Evolutionary conservation across 106 monocot species (phyloP), one percentile per base, ranked within the genome.

Genomic region (Platanthera guangdongensis): DNA sequence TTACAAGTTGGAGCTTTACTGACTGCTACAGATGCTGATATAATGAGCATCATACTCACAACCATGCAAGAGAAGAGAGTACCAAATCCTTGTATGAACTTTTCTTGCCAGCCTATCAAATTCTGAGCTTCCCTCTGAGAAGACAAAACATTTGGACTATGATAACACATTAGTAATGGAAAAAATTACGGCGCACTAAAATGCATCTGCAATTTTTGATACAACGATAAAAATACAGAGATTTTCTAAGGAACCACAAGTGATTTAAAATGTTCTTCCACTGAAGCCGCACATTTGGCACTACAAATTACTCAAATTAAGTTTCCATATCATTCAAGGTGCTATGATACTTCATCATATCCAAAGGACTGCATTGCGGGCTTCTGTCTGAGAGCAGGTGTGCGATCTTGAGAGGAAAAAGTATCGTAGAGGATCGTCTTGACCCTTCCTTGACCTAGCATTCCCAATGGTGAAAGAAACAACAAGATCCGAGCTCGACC

Each of bases 1-100:
- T 83, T 88, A 99, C 97, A 91, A 32, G 97, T 78, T 22, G 91
- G 87, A 63, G 84, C 30, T 52, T 75, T 85, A 75, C 73, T 84
- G 80, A 88, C 57, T 45, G 77, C 67, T n/a, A 85, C 50, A 59
- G 87, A 92, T 15, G 89, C 45, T 16, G 91, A 84, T 79, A 91
- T 77, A 7, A 89, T 63, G 52, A 99, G 78, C 78, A 99, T 78
- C 74, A 91, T 72, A 16, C 86, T 85, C 39, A 86, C 52, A 7
- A 87, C 81, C 69, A 92, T 8, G 1, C 74, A 89, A 53, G 79
- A 18, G 8, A 86, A 69, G 51, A 77, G 12, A 75, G 78, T 18
- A 11, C 76, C 81, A 39, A 86, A 19, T 8, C 62, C 67, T 39
- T 82, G 79, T 74, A 72, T 79, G 50, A 80, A 74, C 54, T 83